Conservation (phyloP, 345 rosid genomes). For the Firmiana major region DNA sequence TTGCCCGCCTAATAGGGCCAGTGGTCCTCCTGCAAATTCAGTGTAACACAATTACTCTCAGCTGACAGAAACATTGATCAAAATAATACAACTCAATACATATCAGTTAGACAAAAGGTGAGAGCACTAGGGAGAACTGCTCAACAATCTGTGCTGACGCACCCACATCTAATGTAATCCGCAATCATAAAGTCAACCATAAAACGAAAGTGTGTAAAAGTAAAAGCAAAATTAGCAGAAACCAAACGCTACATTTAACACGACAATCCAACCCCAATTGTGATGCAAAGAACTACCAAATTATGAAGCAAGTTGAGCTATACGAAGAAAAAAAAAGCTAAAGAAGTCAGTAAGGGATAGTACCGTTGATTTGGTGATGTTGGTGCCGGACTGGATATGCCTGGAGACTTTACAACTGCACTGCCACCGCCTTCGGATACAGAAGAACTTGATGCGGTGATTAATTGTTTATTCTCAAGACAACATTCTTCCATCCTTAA, state of each 20-base stretch:
- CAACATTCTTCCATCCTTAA: slow-evolving; percentile 58
- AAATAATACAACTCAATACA: slow-evolving; percentile 14
- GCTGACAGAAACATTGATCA: neutral
- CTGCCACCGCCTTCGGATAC: slow-evolving; percentile 71
- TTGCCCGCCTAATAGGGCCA: slow-evolving; percentile 95
- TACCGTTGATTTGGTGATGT: slow-evolving; percentile 66
- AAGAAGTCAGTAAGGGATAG: neutral
- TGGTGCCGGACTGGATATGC: slow-evolving; percentile 58
- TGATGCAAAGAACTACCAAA: neutral
- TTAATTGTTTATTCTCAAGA: slow-evolving; percentile 80
- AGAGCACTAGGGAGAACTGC: neutral
- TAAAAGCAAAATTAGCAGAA: neutral
- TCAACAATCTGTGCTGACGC: neutral
- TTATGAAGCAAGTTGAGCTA: neutral
- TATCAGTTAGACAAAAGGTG: neutral
- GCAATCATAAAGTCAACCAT: neutral
- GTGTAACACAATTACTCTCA: slow-evolving; percentile 17
- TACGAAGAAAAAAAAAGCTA: neutral
- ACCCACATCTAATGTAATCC: neutral
- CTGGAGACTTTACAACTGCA: slow-evolving; percentile 68
- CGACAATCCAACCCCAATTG: neutral
- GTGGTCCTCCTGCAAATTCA: slow-evolving; percentile 71
- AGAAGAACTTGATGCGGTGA: slow-evolving; percentile 69
- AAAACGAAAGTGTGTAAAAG: neutral
- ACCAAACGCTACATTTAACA: neutral